Base-by-base conservation (phyloP, 2,329 filamentous ascomycete genomes). In the Leptographium lundbergii region DNA sequence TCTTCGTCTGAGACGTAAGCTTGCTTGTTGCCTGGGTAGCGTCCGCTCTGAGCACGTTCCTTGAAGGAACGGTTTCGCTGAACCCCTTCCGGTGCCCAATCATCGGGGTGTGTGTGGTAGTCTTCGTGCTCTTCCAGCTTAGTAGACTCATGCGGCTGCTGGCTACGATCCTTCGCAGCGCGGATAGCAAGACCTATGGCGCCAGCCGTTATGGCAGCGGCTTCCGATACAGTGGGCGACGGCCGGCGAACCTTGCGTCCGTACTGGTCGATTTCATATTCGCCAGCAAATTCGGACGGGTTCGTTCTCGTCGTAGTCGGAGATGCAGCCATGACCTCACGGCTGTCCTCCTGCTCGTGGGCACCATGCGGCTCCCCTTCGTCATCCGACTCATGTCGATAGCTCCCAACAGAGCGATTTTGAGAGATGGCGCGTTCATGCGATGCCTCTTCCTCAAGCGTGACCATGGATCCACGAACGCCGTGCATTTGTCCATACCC, bases 1-100 rank as follows among this genome's bases (percentile, higher is more conserved):
- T 71, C 71, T 24, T 81, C 75, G 47, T 76, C 77, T n/a, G 82
- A 71, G 65, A 81, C 85, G 63, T 83, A 81, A 6, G 79, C 75
- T 2, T 81, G 81, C 34, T 80, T 81, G 61, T 75, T 78, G 60
- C 77, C 75, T 29, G 79, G 80, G 54, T 77, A 74, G 59, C 77
- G 78, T 9, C 78, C 79, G 54, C 77, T 67, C 67, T 80, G 74
- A 1, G 82, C 81, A 36, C 83, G 80, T 66, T 86, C 81, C 69
- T 85, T 86, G 72, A 86, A 86, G 0, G 83, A 86, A 66, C 78
- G 80, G 66, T 85, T 82, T 60, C 82, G 74, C 57, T 75, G 75
- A 13, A 84, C 79, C 19, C 81, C 81, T 10, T 73, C 79, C 5
- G 73, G 72, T 48, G 73, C 66, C 59, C 72, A 77, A n/a, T 74